Evolutionary conservation across 257 asterid genomes (phyloP).

Genomic region (Mentha longifolia): DNA sequence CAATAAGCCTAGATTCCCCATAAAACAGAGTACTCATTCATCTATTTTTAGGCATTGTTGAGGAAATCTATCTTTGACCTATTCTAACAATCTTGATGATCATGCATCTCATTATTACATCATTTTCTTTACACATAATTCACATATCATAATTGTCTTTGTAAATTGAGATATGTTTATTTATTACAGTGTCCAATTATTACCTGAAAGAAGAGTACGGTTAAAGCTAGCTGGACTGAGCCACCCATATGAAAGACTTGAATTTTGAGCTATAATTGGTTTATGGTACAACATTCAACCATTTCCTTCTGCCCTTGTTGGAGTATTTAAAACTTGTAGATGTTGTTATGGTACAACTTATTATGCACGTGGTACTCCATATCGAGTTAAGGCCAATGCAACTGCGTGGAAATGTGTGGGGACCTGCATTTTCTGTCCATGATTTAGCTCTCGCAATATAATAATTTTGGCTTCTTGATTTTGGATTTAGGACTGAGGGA

Average conservation of each 20-base stretch:
- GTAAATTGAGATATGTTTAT: not conserved
- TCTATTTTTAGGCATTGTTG: not conserved
- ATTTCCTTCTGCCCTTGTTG: not conserved
- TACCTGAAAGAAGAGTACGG: not conserved
- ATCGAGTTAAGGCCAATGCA: not conserved
- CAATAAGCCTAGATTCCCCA: not conserved
- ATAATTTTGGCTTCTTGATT: not conserved
- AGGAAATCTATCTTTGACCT: not conserved
- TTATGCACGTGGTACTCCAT: not conserved
- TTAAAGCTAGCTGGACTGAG: not conserved
- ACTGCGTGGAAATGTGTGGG: not conserved
- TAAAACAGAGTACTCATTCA: not conserved
- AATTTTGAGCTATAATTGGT: not conserved
- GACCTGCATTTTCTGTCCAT: not conserved
- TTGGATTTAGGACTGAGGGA: not conserved
- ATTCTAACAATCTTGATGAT: not conserved
- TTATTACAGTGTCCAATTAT: not conserved
- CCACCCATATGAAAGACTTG: not conserved
- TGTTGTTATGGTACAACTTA: not conserved
- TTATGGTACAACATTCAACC: not conserved
- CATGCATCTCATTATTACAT: not conserved
- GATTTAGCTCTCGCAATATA: not conserved
- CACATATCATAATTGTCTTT: not conserved
- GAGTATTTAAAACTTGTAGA: not conserved
- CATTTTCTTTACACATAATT: not conserved